Base-by-base conservation (phyloP, 352 stramenopile genomes). In the Pseudoperonospora humuli region DNA sequence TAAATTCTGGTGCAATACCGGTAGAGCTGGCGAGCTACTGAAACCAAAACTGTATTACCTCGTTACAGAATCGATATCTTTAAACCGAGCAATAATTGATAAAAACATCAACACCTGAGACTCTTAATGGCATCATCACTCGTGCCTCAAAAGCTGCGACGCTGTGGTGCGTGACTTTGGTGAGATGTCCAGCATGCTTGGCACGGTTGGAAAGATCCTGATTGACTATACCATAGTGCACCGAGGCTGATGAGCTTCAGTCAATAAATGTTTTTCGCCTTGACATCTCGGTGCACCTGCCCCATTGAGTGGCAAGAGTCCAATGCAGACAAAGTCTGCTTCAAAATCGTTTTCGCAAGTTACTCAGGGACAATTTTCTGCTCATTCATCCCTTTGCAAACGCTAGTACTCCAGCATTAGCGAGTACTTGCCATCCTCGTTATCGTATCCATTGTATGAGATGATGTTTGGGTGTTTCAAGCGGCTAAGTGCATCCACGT, bases 161-260 rank as follows among this genome's bases (percentile, higher is more conserved):
- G 75, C 71, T 5, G 67, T 71, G 10, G 61, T 53, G 2, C 93
- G 74, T 44, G 86, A 68, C 20, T 77, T 63, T 5, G 84, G 76
- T 26, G 94, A 79, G 25, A 96, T 61, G 24, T 95, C 75, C 23
- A 97, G 68, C 54, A 97, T 80, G 42, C 63, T 70, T 24, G 79
- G 70, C 50, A 97, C 92, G 35, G 78, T 61, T 18, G 73, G 58
- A 13, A 75, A 92, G n/a, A 97, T 69, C 0, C 81, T 0, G 91
- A 82, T 7, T 84, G 64, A 45, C 96, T 75, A 54, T 96, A 97
- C 76, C 93, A 87, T 50, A 96, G 79, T 25, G 94, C 78, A 25
- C 86, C 88, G 19, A 88, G 86, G 33, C 81, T 78, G 51, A 97
- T 97, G 46, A 93, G 92, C 23, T 79, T 82, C 63, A 1, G 49